Evolutionary conservation across 257 asterid species (phyloP).

Genomic region (Solanum boliviense): DNA sequence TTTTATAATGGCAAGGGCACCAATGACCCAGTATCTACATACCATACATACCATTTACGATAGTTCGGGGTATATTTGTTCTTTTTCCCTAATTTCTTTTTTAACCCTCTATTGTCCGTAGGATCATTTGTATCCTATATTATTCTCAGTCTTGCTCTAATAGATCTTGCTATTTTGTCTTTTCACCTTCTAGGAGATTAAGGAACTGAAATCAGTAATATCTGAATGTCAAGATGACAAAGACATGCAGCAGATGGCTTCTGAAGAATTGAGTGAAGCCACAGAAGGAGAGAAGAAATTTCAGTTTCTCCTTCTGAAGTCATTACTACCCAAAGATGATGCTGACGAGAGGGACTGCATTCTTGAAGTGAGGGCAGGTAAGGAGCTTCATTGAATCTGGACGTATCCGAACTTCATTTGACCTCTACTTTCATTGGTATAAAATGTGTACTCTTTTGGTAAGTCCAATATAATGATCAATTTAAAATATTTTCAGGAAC

Average conservation of each 20-base stretch:
- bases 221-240: constrained; percentile 66
- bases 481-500: constrained; percentile 41
- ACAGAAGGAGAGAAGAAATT: constrained; percentile 59
- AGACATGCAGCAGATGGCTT: constrained; percentile 85
- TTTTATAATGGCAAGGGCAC: too few relatives aligned
- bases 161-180: not conserved
- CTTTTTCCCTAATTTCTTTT: not conserved
- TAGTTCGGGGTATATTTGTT: too few relatives aligned
- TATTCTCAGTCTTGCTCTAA: not conserved
- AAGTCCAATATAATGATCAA: not conserved
- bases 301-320: constrained; percentile 54
- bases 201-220: constrained; percentile 47
- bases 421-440: not conserved
- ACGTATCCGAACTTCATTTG: not conserved
- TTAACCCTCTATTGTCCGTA: not conserved
- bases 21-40: too few relatives aligned
- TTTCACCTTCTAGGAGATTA: constrained; percentile 49
- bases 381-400: not conserved
- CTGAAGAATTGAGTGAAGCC: constrained; percentile 65
- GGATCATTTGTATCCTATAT: not conserved
- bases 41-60: too few relatives aligned
- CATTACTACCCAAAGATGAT: constrained; percentile 86
- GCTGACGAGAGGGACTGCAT: constrained; percentile 92
- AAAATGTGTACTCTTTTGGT: not conserved
- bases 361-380: constrained; percentile 98